These are phyloP conservation scores for Huiozyma sinensis DNA, from an alignment of 805 yeast species.

Conservation along the genomic window DNA sequence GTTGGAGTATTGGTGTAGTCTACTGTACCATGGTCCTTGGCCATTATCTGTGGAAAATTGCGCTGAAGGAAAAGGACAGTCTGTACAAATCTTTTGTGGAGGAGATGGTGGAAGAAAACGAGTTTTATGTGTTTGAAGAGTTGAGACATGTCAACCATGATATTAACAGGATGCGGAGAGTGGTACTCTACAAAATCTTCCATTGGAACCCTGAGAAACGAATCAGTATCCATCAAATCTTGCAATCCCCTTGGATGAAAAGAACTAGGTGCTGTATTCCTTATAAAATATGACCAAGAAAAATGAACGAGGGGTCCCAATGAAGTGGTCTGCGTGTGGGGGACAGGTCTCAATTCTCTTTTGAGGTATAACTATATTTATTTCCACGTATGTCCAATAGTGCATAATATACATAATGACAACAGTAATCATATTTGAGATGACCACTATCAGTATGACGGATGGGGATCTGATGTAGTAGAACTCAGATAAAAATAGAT, in stretches of 20 bases:
- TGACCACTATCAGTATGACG: too few relatives aligned
- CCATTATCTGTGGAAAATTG: conserved; percentile 79
- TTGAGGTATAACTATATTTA: too few relatives aligned
- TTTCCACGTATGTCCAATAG: too few relatives aligned
- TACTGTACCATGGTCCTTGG: conserved; percentile 79
- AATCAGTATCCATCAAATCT: conserved; percentile 38
- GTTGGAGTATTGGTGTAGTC: conserved; percentile 80
- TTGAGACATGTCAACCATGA: conserved; percentile 34
- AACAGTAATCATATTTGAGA: too few relatives aligned
- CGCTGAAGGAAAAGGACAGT: conserved; percentile 43
- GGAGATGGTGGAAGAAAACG: conserved; percentile 35
- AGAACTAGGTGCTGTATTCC: conserved; percentile 42
- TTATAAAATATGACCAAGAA: conserved; percentile 7
- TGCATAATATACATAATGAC: too few relatives aligned
- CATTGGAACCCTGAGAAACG: conserved; percentile 49
- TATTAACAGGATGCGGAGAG: conserved; percentile 33
- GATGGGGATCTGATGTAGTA: too few relatives aligned
- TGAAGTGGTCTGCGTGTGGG: too few relatives aligned
- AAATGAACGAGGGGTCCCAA: too few relatives aligned
- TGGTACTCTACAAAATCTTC: conserved; percentile 47
- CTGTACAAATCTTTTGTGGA: conserved; percentile 36
- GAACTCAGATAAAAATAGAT: neutral
- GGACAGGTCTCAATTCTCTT: too few relatives aligned
- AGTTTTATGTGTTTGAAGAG: conserved; percentile 43
- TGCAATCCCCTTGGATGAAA: conserved; percentile 54